Conservation (phyloP, 2,329 filamentous ascomycete genomes). For the Fusarium sp. region DNA sequence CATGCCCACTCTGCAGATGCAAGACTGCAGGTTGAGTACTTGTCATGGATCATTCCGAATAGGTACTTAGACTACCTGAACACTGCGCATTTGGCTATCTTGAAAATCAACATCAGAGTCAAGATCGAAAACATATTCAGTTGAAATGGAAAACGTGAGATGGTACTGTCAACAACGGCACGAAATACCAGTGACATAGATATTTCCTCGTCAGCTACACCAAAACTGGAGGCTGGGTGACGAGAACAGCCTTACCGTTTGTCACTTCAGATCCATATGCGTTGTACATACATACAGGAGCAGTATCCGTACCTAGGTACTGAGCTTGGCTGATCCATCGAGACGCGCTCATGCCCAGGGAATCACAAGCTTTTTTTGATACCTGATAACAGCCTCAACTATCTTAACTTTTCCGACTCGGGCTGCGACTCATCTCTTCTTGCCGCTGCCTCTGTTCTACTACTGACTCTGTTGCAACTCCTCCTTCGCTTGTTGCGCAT, state of each 20-base stretch:
- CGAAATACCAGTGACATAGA: background rate
- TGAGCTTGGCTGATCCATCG: slow-evolving; percentile 28
- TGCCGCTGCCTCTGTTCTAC: background rate
- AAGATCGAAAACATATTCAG: background rate
- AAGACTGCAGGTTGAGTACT: background rate
- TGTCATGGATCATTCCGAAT: slow-evolving; percentile 17
- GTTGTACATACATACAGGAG: slow-evolving; percentile 17
- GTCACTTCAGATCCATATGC: slow-evolving; percentile 14
- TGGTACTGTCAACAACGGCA: background rate
- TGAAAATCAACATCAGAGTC: background rate
- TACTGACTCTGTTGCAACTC: background rate
- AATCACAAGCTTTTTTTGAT: slow-evolving; percentile 27
- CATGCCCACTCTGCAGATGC: slow-evolving; percentile 22
- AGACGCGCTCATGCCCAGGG: slow-evolving; percentile 16
- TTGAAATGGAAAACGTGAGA: background rate
- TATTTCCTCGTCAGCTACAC: background rate
- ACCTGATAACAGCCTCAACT: slow-evolving; percentile 25
- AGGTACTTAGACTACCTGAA: background rate
- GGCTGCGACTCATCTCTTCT: slow-evolving; percentile 8
- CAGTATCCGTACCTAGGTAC: background rate
- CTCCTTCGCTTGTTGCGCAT: slow-evolving; percentile 21
- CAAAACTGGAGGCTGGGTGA: slow-evolving; percentile 13
- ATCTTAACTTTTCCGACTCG: background rate
- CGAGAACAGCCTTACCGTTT: slow-evolving; percentile 4
- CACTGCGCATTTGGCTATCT: background rate